Percentiles rank a stretch among this genome's conserved stretches.
These are phyloP conservation scores for Cenchrus purpureus DNA, from an alignment of 176 grass and related monocot genomes.

Conservation along the genomic window DNA sequence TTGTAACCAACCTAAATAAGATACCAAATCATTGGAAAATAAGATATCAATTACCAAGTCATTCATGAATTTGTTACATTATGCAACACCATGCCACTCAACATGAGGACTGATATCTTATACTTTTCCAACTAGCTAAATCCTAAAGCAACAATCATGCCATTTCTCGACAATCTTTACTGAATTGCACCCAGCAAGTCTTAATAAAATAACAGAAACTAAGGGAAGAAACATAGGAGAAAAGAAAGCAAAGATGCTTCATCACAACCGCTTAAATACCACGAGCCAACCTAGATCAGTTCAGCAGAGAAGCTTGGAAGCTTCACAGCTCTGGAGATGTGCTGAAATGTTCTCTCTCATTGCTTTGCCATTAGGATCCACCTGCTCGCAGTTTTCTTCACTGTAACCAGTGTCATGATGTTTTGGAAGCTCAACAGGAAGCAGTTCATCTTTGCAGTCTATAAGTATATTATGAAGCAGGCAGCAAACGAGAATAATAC, in stretches of 20 bases:
- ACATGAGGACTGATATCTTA: constrained; percentile 19
- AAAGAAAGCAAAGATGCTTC: constrained; percentile 27
- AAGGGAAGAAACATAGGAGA: constrained; percentile 21
- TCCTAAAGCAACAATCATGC: constrained; percentile 27
- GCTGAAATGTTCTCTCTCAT: constrained; percentile 81
- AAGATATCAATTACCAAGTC: background rate
- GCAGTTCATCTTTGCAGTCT: constrained; percentile 76
- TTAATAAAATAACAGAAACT: constrained; percentile 34
- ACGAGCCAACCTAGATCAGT: constrained; percentile 27
- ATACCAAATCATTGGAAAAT: constrained; percentile 17
- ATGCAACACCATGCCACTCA: constrained; percentile 24
- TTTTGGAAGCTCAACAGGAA: constrained; percentile 61
- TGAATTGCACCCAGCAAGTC: constrained; percentile 30
- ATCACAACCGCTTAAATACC: constrained; percentile 12
- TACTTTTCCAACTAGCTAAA: constrained; percentile 24
- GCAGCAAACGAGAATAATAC: constrained; percentile 96
- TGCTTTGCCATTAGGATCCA: constrained; percentile 64
- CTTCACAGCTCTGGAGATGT: constrained; percentile 48
- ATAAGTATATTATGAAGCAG: constrained; percentile 98
- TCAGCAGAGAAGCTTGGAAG: constrained; percentile 5
- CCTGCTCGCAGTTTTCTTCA: constrained; percentile 61
- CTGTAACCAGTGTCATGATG: constrained; percentile 84
- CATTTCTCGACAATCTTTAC: constrained; percentile 38
- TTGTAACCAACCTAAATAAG: constrained; percentile 14
- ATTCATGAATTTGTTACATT: constrained; percentile 34